Base-by-base conservation (phyloP, 148 eudicot genomes). In the Talinum fruticosum region DNA sequence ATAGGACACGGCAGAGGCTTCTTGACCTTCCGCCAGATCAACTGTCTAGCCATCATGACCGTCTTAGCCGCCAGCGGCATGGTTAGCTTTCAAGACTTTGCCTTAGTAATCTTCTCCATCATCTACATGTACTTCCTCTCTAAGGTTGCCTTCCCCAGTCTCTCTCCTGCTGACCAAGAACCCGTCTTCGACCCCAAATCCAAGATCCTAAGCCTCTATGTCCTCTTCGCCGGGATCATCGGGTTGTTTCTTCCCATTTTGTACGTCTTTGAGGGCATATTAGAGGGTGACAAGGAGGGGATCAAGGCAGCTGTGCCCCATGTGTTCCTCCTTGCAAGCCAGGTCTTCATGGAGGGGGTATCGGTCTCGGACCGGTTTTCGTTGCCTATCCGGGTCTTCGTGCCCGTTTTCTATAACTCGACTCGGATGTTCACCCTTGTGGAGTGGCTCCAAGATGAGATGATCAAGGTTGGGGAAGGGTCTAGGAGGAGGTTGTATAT, bases 221-320 rank as follows among this genome's bases (percentile, higher is more conserved):
- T 83, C 24, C 75, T 79, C 5, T 35, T 85, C 34, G 96, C 82
- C 19, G 92, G 85, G 15, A 8, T 89, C 0, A 47, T 89, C 74
- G 98, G 98, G 14, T 80, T 94, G 13, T 75, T 88, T 26, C 82
- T 92, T 15, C 98, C 98, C 13, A 81, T 88, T 6, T 80, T 84
- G 0, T 94, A 90, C 82, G 86, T 94, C 10, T 84, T 87, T 30
- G 88, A 87, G 33, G 97, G 96, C 5, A 73, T 90, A 1, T 69
- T 84, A 15, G 84, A 82, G 28, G 93, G 92, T 5, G 92, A 92
- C 49, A 88, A 80, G 62, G 90, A 83, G 23, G 92, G 91, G 8
- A 81, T 85, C n/a, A 86, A 87, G 79, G 90, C 92, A 0, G 95
- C 98, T 5, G 91, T 87, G 8, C 91, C 98, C 0, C 97, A 90